Evolutionary conservation across 2,329 filamentous ascomycete genomes (phyloP).

Genomic region (Trichoderma koningii): DNA sequence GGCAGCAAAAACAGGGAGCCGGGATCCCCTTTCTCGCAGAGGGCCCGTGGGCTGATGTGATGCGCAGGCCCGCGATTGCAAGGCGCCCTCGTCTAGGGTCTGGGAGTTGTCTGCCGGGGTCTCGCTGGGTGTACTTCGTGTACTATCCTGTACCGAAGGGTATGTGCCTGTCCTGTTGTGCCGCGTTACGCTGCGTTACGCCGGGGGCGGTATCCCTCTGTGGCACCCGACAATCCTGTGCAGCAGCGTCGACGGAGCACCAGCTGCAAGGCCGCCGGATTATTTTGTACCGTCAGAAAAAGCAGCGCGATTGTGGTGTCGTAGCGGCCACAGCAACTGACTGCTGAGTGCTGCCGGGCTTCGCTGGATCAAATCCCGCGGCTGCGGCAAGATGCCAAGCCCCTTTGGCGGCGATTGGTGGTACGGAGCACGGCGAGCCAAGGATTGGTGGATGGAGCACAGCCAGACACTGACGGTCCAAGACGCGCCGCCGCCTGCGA

Average conservation of each 20-base stretch:
- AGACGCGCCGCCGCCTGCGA: slow-evolving; percentile 2
- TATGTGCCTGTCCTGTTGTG: no score
- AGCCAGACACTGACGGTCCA: not conserved
- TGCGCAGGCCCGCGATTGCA: slow-evolving; percentile 17
- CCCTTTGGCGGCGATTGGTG: slow-evolving; percentile 15
- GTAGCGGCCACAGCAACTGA: not conserved
- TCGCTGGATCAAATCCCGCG: slow-evolving; percentile 11
- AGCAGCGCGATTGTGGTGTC: no score
- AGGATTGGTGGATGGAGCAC: slow-evolving; percentile 15
- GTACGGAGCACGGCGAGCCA: slow-evolving; percentile 10
- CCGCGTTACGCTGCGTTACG: no score
- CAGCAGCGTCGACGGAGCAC: slow-evolving; percentile 11
- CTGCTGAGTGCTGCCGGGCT: not conserved
- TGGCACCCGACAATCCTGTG: not conserved
- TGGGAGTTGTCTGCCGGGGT: not conserved
- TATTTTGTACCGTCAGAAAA: no score
- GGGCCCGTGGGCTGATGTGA: slow-evolving; percentile 19
- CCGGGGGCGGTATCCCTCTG: not conserved
- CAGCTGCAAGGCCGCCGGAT: slow-evolving; percentile 1
- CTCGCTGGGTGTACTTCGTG: not conserved
- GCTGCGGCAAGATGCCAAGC: slow-evolving; percentile 20
- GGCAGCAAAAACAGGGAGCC: not conserved
- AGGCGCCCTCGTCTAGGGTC: not conserved
- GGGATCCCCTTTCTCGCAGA: slow-evolving; percentile 1
- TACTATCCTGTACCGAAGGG: not conserved